Evolutionary conservation across 495 filamentous ascomycete species (phyloP).

Genomic region (Lasiosphaeris hirsuta): DNA sequence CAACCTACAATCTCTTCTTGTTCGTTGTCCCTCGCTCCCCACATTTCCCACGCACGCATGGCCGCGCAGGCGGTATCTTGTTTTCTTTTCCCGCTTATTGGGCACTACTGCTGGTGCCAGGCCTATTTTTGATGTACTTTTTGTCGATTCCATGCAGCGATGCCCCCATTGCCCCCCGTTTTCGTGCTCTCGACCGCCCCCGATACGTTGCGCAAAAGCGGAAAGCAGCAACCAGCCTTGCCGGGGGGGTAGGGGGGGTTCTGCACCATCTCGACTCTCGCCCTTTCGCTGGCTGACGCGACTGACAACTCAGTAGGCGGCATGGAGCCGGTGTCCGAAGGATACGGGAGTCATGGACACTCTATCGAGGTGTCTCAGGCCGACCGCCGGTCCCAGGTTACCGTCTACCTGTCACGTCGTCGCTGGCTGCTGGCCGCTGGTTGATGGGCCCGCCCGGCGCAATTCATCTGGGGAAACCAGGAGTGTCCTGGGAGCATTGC

Average conservation of each 20-base stretch:
- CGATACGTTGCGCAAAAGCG: conserved; percentile 14
- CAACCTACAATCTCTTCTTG: conserved; percentile 10
- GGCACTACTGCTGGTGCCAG: conserved; percentile 17
- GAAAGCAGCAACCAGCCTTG: conserved; percentile 6
- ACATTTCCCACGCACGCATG: conserved; percentile 13
- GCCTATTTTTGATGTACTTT: conserved; percentile 8
- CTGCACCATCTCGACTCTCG: neutral
- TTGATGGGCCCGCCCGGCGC: neutral
- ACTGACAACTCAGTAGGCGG: conserved; percentile 11
- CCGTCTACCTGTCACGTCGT: conserved; percentile 7
- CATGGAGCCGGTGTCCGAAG: conserved; percentile 7
- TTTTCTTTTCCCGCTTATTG: conserved; percentile 21
- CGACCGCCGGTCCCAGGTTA: conserved; percentile 20
- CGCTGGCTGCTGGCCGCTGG: neutral
- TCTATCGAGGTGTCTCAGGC: neutral
- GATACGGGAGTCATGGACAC: conserved; percentile 4
- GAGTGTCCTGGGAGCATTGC: conserved; percentile 44
- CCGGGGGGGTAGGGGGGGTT: neutral
- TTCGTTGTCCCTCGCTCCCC: conserved; percentile 3
- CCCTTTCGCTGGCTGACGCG: neutral
- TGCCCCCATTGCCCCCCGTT: neutral
- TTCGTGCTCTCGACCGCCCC: neutral
- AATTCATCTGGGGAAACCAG: conserved; percentile 24
- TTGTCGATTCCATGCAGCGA: conserved; percentile 1
- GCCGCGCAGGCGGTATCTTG: conserved; percentile 12